phyloP scores from a whole-genome alignment of 768 basidiomycete species.

The Amanita exitialis region DNA sequence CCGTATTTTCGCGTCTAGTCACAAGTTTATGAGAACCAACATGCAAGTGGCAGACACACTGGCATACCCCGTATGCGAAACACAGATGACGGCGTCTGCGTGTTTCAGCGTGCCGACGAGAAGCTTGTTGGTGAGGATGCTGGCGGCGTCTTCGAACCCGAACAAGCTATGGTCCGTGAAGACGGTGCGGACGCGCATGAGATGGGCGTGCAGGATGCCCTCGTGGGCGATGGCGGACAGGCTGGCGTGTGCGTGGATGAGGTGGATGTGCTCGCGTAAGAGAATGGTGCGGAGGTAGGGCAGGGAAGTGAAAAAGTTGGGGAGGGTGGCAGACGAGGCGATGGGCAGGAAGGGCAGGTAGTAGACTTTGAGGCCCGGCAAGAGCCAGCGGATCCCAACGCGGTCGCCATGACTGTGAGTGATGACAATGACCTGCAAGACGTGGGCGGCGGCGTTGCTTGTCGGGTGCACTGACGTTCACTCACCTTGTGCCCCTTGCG shows the following conservation, averaged over 20 bases:
- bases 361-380: constrained; percentile 86
- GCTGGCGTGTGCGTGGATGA: constrained; percentile 89
- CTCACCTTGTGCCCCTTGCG: constrained; percentile 76
- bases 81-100: constrained; percentile 92
- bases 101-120: constrained; percentile 79
- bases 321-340: constrained; percentile 86
- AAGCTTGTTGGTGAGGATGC: constrained; percentile 95
- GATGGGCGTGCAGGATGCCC: constrained; percentile 80
- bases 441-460: constrained; percentile 2
- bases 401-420: constrained; percentile 90
- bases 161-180: constrained; percentile 98
- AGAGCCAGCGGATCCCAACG: constrained; percentile 82
- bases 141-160: constrained; percentile 94
- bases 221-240: constrained; percentile 90
- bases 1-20: constrained; percentile 90
- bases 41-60: background rate
- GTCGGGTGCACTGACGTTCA: background rate
- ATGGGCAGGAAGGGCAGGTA: constrained; percentile 87
- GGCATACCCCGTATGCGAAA: constrained; percentile 88
- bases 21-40: background rate
- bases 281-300: constrained; percentile 89
- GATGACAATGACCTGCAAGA: constrained; percentile 75
- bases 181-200: constrained; percentile 81
- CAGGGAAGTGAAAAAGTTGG: constrained; percentile 86
- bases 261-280: constrained; percentile 72